Conservation (phyloP, 345 rosid genomes). For the Citrus cavaleriei region DNA sequence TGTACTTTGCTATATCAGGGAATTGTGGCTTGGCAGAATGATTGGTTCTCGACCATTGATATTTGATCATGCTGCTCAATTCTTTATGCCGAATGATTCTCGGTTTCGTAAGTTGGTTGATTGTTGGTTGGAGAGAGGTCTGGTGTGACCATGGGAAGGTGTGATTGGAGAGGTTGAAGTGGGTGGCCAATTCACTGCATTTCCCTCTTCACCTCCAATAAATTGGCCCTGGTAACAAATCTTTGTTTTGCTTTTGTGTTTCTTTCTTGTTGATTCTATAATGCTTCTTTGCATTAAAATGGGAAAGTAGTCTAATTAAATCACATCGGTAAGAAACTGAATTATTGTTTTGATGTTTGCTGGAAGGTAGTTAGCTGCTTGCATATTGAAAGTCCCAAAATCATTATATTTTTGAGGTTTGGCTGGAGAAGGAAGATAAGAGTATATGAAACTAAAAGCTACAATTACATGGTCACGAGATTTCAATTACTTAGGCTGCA, state of each 20-base stretch:
- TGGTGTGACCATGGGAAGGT: too few species aligned
- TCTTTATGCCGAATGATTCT: too few species aligned
- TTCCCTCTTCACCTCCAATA: too few species aligned
- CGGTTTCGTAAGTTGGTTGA: too few species aligned
- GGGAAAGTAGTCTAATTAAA: background rate
- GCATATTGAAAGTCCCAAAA: background rate
- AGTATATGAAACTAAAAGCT: background rate
- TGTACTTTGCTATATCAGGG: conserved; percentile 38
- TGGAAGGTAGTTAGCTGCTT: background rate
- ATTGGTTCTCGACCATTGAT: too few species aligned
- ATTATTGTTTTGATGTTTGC: background rate
- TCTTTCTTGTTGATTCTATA: background rate
- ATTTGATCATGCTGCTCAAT: too few species aligned
- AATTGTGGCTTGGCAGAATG: background rate
- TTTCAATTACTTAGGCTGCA: background rate
- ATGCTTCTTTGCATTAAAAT: background rate
- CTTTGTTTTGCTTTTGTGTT: conserved; percentile 3
- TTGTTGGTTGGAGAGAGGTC: too few species aligned
- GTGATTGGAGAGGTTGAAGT: too few species aligned
- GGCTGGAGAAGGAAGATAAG: background rate
- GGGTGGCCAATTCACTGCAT: too few species aligned
- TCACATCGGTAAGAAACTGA: background rate
- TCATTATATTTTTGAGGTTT: background rate
- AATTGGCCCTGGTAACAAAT: conserved; percentile 40
- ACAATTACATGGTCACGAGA: background rate